A percentile compares a stretch with the other conserved stretches of the same genome.
phyloP scores from a whole-genome alignment of 2,329 filamentous ascomycete species.

The Monosporascus sp. region DNA sequence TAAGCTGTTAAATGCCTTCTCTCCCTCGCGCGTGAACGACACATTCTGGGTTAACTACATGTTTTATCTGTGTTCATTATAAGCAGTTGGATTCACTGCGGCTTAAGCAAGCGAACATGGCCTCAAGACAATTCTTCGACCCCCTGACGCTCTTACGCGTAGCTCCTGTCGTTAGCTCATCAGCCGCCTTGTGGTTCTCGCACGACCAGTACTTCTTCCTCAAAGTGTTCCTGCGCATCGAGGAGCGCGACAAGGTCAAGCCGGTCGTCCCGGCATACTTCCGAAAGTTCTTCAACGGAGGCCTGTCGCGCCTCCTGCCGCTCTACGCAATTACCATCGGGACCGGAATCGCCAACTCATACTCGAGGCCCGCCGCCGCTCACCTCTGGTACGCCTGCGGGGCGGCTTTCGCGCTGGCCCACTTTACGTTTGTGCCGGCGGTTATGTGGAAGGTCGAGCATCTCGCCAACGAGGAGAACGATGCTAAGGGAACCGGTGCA shows the following conservation, averaged over 20 bases:
- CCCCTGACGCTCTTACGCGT: conserved; percentile 33
- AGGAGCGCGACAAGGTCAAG: conserved; percentile 26
- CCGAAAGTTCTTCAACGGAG: conserved; percentile 30
- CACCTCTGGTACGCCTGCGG: conserved; percentile 26
- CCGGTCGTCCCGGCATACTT: conserved; percentile 38
- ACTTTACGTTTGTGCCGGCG: conserved; percentile 26
- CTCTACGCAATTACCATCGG: conserved; percentile 22
- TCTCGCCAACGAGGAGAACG: conserved; percentile 18
- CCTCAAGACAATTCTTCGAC: conserved; percentile 32
- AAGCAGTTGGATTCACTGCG: too few relatives aligned
- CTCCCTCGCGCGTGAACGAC: too few relatives aligned
- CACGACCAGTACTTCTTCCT: conserved; percentile 40
- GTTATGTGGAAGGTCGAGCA: conserved; percentile 23
- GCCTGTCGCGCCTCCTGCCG: conserved; percentile 20
- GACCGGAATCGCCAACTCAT: conserved; percentile 21
- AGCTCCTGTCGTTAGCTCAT: conserved; percentile 41
- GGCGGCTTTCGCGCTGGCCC: conserved; percentile 21
- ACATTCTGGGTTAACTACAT: too few relatives aligned
- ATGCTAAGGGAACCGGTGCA: conserved; percentile 14
- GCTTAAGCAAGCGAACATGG: conserved; percentile 21
- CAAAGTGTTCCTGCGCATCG: conserved; percentile 26
- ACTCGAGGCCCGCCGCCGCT: conserved; percentile 10
- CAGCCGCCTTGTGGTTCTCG: conserved; percentile 39
- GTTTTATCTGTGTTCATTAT: too few relatives aligned
- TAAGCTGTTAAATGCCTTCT: too few relatives aligned